Percentiles rank a stretch among this genome's conserved stretches.
Evolutionary conservation across 371 early-diverging fungal species (phyloP).

Genomic region (Mortierella sp.): DNA sequence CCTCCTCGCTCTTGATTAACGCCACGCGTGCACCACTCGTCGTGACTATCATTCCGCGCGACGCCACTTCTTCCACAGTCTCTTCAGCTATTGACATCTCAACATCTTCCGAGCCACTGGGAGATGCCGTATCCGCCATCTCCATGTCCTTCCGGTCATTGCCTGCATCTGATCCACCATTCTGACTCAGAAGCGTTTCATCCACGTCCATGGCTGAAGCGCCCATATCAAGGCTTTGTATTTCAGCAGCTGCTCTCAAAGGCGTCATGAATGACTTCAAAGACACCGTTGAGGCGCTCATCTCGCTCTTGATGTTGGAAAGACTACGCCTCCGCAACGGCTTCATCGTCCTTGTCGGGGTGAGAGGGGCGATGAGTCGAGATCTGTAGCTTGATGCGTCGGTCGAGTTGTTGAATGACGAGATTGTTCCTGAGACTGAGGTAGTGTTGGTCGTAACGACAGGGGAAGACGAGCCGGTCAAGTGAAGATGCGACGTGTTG

Average conservation of each 20-base stretch:
- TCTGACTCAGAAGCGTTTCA: too few species aligned
- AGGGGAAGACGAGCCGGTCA: neutral
- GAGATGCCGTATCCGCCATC: neutral
- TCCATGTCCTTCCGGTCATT: neutral
- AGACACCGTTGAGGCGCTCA: constrained; percentile 15
- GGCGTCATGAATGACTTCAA: constrained; percentile 25
- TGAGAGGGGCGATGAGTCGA: constrained; percentile 12
- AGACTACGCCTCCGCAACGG: constrained; percentile 31
- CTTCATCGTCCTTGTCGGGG: constrained; percentile 37
- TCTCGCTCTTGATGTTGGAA: constrained; percentile 46
- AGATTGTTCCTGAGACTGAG: constrained; percentile 39
- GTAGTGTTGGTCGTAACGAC: constrained; percentile 27
- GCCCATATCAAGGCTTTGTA: too few species aligned
- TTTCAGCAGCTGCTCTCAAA: neutral
- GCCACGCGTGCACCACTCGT: neutral
- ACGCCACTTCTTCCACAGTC: neutral
- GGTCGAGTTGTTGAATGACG: constrained; percentile 44
- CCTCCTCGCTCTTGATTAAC: neutral
- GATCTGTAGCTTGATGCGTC: constrained; percentile 10
- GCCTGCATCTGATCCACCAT: neutral
- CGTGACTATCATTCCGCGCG: neutral
- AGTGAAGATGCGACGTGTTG: neutral
- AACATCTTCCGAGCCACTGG: neutral
- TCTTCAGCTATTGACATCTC: neutral
- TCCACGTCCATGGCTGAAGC: constrained; percentile 8